These are phyloP conservation scores for Phanerochaete sordida DNA, from an alignment of 768 basidiomycete genomes.

Conservation along the genomic window DNA sequence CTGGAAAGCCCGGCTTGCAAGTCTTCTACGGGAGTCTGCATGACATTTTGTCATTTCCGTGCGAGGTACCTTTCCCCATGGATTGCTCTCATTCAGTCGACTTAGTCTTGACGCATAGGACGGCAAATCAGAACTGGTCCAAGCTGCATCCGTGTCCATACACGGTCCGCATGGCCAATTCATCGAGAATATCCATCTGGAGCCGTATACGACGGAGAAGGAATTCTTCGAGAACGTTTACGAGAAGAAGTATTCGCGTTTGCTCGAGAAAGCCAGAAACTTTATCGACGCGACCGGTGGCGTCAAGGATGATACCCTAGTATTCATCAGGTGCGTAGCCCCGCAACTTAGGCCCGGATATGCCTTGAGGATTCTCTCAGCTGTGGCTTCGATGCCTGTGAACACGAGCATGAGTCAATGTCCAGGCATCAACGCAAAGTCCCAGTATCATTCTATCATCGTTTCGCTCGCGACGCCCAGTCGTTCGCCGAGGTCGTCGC, in stretches of 20 bases:
- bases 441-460: constrained; percentile 80
- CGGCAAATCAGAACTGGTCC: constrained; percentile 71
- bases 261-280: constrained; percentile 64
- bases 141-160: constrained; percentile 83
- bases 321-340: constrained; percentile 78
- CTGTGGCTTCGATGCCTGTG: constrained; percentile 92
- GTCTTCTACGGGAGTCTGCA: constrained; percentile 93
- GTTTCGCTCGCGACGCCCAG: constrained; percentile 72
- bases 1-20: constrained; percentile 44
- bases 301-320: constrained; percentile 62
- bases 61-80: no score
- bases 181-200: constrained; percentile 84
- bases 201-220: constrained; percentile 63
- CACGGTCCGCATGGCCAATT: constrained; percentile 82
- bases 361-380: constrained; percentile 35
- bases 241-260: constrained; percentile 50
- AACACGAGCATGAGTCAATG: constrained; percentile 90
- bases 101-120: constrained; percentile 57
- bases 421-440: constrained; percentile 89
- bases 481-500: constrained; percentile 63
- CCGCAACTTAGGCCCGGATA: not conserved
- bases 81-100: no score
- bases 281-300: constrained; percentile 60
- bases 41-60: constrained; percentile 89
- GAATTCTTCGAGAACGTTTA: constrained; percentile 81